phyloP scores from a whole-genome alignment of 306 rosid genomes.

The Malus fusca region DNA sequence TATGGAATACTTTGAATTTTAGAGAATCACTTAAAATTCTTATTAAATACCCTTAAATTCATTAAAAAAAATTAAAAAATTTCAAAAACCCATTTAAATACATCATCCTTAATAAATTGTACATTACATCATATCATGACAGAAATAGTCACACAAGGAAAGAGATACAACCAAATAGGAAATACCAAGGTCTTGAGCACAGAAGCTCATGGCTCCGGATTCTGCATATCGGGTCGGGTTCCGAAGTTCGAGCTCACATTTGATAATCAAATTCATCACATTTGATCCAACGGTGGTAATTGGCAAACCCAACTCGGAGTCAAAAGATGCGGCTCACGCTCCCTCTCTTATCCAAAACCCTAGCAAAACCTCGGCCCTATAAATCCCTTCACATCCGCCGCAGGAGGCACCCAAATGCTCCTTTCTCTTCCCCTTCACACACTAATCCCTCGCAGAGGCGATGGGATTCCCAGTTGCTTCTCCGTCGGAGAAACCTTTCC shows the following conservation, averaged over 20 bases:
- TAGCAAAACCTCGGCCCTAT: not conserved
- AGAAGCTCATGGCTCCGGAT: not conserved
- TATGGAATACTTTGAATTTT: too few species aligned
- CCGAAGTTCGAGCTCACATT: not conserved
- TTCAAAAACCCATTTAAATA: too few species aligned
- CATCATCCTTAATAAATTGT: not conserved
- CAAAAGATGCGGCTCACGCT: not conserved
- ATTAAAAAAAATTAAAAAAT: too few species aligned
- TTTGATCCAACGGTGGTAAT: not conserved
- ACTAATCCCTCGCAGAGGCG: not conserved
- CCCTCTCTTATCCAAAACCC: not conserved
- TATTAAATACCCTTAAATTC: accelerated
- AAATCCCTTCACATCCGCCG: not conserved
- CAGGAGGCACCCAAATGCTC: not conserved
- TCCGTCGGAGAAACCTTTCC: not conserved
- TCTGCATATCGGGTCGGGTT: too few species aligned
- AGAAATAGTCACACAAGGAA: too few species aligned
- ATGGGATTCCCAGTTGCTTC: not conserved
- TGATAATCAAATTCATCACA: not conserved
- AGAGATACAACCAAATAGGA: too few species aligned
- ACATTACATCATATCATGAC: too few species aligned
- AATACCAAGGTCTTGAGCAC: not conserved
- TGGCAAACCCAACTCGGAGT: not conserved
- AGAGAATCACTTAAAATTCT: too few species aligned
- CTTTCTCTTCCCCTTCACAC: not conserved